A percentile compares a stretch with the other conserved stretches of the same genome.
phyloP scores from a whole-genome alignment of 257 asterid genomes.

The Echites panduratus region DNA sequence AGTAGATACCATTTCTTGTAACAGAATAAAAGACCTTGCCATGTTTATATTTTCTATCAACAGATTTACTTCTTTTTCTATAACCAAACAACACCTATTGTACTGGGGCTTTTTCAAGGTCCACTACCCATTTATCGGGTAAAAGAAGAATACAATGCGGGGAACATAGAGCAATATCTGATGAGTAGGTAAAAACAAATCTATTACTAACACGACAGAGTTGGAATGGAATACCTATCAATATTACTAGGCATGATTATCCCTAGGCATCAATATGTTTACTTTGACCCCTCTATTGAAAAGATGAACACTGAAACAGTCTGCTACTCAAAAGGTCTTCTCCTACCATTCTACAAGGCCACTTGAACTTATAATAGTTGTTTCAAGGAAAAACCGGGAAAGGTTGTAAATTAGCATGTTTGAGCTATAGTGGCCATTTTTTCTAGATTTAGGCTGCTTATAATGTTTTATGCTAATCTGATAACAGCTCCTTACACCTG shows the following conservation, averaged over 20 bases:
- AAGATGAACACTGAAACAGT: background rate
- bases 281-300: background rate
- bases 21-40: background rate
- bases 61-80: no score
- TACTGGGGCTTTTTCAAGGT: no score
- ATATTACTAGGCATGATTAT: no score
- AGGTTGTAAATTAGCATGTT: background rate
- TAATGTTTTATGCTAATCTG: background rate
- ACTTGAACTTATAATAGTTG: background rate
- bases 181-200: no score
- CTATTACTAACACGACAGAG: no score
- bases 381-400: background rate
- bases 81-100: no score
- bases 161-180: no score
- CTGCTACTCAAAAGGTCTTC: background rate
- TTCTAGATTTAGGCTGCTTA: background rate
- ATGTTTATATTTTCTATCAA: background rate
- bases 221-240: no score
- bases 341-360: background rate
- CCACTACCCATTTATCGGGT: no score
- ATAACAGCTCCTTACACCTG: background rate
- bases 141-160: no score
- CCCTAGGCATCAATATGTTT: background rate
- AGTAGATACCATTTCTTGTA: background rate
- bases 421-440: no score